Evolutionary conservation across 1,284 basidiomycete species (phyloP).

Genomic region (Tilletia caries): DNA sequence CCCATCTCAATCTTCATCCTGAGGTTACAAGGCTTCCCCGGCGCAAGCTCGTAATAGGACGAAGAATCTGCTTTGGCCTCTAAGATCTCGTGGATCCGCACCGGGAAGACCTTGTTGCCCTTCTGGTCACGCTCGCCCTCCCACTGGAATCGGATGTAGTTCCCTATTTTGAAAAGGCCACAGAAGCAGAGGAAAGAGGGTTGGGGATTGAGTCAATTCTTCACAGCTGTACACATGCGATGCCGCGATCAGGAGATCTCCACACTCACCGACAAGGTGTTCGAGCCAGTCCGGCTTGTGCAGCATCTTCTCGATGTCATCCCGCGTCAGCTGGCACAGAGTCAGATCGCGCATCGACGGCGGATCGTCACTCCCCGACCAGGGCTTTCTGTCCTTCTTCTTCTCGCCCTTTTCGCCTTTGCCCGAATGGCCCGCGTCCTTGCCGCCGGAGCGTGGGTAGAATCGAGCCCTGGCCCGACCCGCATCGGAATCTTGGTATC

Average conservation of each 20-base stretch:
- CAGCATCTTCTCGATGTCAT: background rate
- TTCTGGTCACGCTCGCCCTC: background rate
- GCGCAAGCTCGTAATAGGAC: slow-evolving; percentile 1
- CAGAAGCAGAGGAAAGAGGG: too few species aligned
- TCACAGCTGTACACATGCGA: too few species aligned
- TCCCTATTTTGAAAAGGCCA: background rate
- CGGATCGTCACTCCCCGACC: slow-evolving; percentile 61
- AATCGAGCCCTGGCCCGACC: slow-evolving; percentile 50
- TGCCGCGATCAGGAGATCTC: background rate
- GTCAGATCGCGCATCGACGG: background rate
- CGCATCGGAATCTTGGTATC: slow-evolving; percentile 72
- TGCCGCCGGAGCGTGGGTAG: background rate
- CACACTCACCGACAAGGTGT: background rate
- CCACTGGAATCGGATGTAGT: slow-evolving; percentile 14
- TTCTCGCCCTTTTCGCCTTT: slow-evolving; percentile 60
- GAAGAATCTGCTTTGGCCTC: background rate
- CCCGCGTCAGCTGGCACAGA: slow-evolving; percentile 2
- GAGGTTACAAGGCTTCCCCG: slow-evolving; percentile 62
- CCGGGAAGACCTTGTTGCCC: background rate
- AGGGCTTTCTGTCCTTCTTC: slow-evolving; percentile 61
- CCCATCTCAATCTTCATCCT: slow-evolving; percentile 71
- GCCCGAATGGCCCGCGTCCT: background rate
- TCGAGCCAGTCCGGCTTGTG: background rate
- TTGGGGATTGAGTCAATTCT: too few species aligned
- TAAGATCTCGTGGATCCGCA: slow-evolving; percentile 8